Evolutionary conservation across 2,329 filamentous ascomycete genomes (phyloP), one percentile per base, ranked within the genome.

Genomic region (Tolypocladium tropicale): DNA sequence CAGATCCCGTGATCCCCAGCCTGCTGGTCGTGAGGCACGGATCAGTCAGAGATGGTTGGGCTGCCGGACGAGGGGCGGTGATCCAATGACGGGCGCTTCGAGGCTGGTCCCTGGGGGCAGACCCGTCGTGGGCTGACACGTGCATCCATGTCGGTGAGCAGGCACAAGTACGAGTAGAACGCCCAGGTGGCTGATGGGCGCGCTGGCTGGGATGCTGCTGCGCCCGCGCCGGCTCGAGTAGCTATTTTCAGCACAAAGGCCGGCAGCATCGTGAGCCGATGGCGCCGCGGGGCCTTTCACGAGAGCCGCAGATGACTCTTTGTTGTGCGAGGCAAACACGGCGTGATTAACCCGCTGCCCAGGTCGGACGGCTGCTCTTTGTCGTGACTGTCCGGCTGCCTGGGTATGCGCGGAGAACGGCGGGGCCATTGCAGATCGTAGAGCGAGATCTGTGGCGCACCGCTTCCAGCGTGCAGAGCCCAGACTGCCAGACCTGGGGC

Each of bases 61-160:
- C 43, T 48, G 36, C 4, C 16, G 36, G 37, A n/a, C 41, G 43
- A 51, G 49, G 49, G 49, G 49, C 16, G 30, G 49, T 53, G 52
- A 33, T 43, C 36, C 52, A 46, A 21, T 33, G 52, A 46, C 52
- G 28, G 25, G 16, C 28, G 46, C 18, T 4, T 43, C 49, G 10
- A 23, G 25, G 33, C 48, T 37, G 50, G 51, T 16, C 12, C 28
- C 32, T 46, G n/a, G 52, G 37, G 37, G n/a, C n/a, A n/a, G 55
- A 55, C 64, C 65, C 60, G 59, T 63, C 54, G 59, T 64, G 58
- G 65, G 60, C 62, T 68, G 67, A 70, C 68, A 70, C 67, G 67
- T 48, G 39, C 53, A 54, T 54, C 53, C 53, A 41, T 41, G 52
- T 39, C 51, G 51, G 51, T 30, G 23, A 53, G 51, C 51, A 46